Evolutionary conservation across 352 stramenopile species (phyloP), one percentile per base, ranked within the genome.

Genomic region (Phytophthora meadii): DNA sequence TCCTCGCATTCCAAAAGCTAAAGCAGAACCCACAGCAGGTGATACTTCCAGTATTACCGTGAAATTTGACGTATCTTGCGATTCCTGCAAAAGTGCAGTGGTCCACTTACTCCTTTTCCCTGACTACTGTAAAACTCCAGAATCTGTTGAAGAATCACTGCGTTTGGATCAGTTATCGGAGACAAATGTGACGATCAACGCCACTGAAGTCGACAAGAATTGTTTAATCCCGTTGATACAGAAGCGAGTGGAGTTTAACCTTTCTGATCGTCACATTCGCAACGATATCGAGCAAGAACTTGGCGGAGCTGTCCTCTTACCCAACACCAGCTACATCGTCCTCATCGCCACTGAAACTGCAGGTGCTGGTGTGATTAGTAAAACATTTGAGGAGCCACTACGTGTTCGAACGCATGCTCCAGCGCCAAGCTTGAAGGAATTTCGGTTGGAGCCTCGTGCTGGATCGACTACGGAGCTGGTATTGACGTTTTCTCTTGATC

Each of bases 391-490:
- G 8, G 53, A 65, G 6, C 76, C 63, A 17, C 36, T 72, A 0
- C 17, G 42, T 0, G 83, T 89, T 14, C 78, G 62, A 42, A 93
- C 87, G 0, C 75, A 81, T 24, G 67, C 73, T 1, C 27, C 57
- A 14, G 74, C 85, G 0, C 83, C 87, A 19, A 71, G 14, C 5
- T 89, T 95, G 52, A 74, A 64, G 1, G 59, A 75, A 19, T 19
- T 93, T 2, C 41, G 49, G 5, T 47, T 92, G 10, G 48, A 73
- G 5, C 87, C 85, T 1, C 84, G 87, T 5, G 78, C 76, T 15
- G 87, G 83, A 27, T 93, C 87, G 2, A 95, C 87, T 48, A 95
- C 85, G 0, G 87, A 95, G 47, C 49, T 93, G 6, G 6, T 90
- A 15, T 61, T 95, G 8, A 54, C 69, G 6, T 82, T 90, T 41